phyloP scores from a whole-genome alignment of 140 eudicot genomes.

The Erigeron philadelphicus region DNA sequence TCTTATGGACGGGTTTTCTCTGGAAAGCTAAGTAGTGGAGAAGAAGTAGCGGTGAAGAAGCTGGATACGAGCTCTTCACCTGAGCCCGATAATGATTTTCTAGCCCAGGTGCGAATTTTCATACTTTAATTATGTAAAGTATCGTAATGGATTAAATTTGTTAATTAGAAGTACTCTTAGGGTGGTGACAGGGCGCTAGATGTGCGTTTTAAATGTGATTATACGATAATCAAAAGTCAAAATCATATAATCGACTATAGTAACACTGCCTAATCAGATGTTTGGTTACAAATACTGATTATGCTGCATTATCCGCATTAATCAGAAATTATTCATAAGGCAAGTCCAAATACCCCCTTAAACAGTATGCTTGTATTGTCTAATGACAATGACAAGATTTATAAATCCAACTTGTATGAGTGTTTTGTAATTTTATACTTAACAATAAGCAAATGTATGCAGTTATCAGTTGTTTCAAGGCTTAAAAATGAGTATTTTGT shows the following conservation, averaged over 20 bases:
- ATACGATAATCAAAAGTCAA: not conserved
- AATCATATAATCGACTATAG: not conserved
- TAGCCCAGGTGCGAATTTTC: conserved; percentile 47
- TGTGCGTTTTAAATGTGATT: conserved; percentile 6
- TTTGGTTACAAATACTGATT: too few species aligned
- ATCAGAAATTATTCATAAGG: too few species aligned
- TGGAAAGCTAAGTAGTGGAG: conserved; percentile 54
- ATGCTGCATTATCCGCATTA: too few species aligned
- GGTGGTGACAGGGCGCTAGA: not conserved
- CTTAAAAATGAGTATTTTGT: conserved; percentile 67
- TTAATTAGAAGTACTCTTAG: not conserved
- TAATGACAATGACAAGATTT: not conserved
- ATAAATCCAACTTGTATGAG: conserved; percentile 3
- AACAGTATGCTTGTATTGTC: not conserved
- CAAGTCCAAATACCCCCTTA: not conserved
- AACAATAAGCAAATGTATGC: conserved; percentile 22
- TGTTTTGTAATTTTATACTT: not conserved
- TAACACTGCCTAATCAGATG: too few species aligned
- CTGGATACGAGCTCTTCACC: conserved; percentile 66
- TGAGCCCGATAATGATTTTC: conserved; percentile 66
- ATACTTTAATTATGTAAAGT: not conserved
- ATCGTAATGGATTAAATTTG: not conserved
- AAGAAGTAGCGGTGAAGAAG: conserved; percentile 56
- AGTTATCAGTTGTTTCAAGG: conserved; percentile 68
- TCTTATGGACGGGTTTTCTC: conserved; percentile 71